phyloP scores from a whole-genome alignment of 345 rosid genomes.

The Ricinus communis region DNA sequence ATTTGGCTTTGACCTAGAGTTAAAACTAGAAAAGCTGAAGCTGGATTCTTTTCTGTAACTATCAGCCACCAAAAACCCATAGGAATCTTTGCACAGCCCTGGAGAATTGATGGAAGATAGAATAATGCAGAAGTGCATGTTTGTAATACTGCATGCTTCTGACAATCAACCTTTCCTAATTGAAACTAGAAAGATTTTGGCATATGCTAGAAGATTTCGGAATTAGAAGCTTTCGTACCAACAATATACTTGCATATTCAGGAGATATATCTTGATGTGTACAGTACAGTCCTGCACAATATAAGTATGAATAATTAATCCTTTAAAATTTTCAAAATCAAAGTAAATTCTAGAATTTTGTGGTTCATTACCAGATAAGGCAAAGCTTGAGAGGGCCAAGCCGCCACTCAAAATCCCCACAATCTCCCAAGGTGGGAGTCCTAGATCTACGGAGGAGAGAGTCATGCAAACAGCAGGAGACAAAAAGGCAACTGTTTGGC shows the following conservation, averaged over 20 bases:
- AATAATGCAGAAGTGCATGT: background rate
- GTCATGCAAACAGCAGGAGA: conserved; percentile 91
- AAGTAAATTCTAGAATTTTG: conserved; percentile 11
- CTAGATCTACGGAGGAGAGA: conserved; percentile 79
- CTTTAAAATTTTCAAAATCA: background rate
- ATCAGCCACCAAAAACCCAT: background rate
- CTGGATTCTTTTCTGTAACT: background rate
- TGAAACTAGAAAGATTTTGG: conserved; percentile 2
- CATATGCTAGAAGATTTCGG: conserved; percentile 1
- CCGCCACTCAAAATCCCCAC: conserved; percentile 86
- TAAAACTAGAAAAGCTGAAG: background rate
- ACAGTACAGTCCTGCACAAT: conserved; percentile 69
- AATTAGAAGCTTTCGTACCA: conserved; percentile 50
- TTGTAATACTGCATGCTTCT: background rate
- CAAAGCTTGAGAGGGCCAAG: conserved; percentile 88
- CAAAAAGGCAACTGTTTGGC: conserved; percentile 85
- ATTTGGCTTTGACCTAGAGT: background rate
- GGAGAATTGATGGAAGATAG: background rate
- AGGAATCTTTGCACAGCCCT: background rate
- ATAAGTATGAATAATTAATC: background rate
- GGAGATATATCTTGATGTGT: conserved; percentile 98
- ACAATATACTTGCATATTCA: conserved; percentile 86
- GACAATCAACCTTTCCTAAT: background rate
- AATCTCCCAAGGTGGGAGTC: conserved; percentile 90
- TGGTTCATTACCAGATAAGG: conserved; percentile 66